phyloP scores from a whole-genome alignment of 345 rosid species.

The Acer campestre region DNA sequence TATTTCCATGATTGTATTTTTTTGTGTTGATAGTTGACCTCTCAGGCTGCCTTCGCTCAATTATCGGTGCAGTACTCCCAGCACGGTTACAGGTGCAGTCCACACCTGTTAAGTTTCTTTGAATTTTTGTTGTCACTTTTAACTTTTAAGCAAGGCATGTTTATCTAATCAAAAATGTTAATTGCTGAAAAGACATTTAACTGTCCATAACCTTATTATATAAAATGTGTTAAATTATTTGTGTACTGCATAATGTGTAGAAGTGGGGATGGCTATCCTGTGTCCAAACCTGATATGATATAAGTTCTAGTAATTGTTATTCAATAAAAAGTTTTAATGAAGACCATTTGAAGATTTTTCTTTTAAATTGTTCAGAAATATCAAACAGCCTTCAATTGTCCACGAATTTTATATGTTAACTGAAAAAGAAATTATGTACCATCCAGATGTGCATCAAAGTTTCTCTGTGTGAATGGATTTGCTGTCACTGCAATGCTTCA shows the following conservation, averaged over 20 bases:
- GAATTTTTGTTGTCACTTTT: background rate
- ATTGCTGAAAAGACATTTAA: background rate
- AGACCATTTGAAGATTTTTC: background rate
- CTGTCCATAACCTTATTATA: background rate
- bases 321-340: background rate
- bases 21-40: constrained; percentile 57
- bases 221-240: background rate
- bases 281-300: no score
- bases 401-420: background rate
- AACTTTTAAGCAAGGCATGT: background rate
- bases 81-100: constrained; percentile 71
- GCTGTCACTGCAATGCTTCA: background rate
- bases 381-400: background rate
- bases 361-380: background rate
- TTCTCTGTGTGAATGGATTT: background rate
- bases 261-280: background rate
- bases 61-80: constrained; percentile 64
- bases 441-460: background rate
- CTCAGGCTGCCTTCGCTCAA: constrained; percentile 78
- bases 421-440: background rate
- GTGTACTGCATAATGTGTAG: background rate
- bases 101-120: constrained; percentile 2
- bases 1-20: constrained; percentile 24
- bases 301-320: background rate
- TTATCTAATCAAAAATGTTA: background rate